Evolutionary conservation across 2,329 filamentous ascomycete species (phyloP).

Genomic region (Canariomyces notabilis): DNA sequence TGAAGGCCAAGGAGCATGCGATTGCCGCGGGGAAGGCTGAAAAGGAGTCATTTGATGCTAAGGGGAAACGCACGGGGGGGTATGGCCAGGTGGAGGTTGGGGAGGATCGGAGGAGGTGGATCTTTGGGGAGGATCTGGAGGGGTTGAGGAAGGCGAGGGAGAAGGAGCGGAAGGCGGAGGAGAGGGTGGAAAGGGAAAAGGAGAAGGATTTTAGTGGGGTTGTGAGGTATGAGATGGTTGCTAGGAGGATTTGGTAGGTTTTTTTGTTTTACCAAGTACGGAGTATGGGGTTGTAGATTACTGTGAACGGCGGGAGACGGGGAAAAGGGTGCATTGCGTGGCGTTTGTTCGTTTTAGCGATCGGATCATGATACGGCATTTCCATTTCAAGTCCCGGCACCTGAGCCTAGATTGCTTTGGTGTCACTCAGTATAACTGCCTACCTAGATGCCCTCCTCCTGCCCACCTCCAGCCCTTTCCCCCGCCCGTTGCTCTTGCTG

Average conservation of each 20-base stretch:
- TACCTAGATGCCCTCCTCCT: neutral
- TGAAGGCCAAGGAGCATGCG: conserved; percentile 65
- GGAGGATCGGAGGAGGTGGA: conserved; percentile 78
- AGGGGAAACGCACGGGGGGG: conserved; percentile 71
- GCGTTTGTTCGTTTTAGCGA: too few species aligned
- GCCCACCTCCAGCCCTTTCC: too few species aligned
- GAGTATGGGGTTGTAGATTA: too few species aligned
- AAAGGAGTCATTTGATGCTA: conserved; percentile 57
- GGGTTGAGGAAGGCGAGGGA: conserved; percentile 57
- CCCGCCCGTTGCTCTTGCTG: too few species aligned
- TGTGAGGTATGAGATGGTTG: conserved; percentile 87
- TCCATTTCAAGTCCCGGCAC: neutral
- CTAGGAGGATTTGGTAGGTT: conserved; percentile 86
- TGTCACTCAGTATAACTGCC: too few species aligned
- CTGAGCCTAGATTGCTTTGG: too few species aligned
- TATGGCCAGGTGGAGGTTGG: conserved; percentile 84
- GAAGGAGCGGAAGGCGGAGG: conserved; percentile 58
- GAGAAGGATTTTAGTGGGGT: conserved; percentile 62
- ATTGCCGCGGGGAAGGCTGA: conserved; percentile 43
- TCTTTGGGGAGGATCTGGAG: conserved; percentile 80
- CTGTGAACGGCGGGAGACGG: too few species aligned
- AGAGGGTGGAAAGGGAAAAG: conserved; percentile 51
- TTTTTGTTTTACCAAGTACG: neutral
- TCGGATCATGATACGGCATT: neutral
- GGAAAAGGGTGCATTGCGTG: conserved; percentile 1